Percentiles rank a stretch among this genome's conserved stretches.
These are phyloP conservation scores for Lenzites betulinus DNA, from an alignment of 768 basidiomycete species.

Conservation along the genomic window DNA sequence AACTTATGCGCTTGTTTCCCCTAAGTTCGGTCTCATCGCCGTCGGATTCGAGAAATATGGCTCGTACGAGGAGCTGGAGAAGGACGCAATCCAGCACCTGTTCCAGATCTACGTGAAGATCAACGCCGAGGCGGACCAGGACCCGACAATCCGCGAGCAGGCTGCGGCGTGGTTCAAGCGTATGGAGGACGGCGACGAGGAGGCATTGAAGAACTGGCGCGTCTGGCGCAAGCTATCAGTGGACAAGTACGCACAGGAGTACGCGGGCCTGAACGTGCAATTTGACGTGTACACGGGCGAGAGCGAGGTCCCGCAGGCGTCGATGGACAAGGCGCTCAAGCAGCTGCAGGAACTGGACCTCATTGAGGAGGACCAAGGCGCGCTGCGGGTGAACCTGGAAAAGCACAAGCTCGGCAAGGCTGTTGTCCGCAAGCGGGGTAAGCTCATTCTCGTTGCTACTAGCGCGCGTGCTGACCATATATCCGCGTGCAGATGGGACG, in stretches of 20 bases:
- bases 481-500: conserved; percentile 67
- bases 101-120: conserved; percentile 95
- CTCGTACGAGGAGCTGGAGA: conserved; percentile 75
- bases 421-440: conserved; percentile 84
- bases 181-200: conserved; percentile 92
- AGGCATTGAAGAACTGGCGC: conserved; percentile 84
- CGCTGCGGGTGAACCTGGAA: conserved; percentile 84
- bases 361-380: conserved; percentile 76
- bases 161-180: conserved; percentile 90
- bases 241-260: conserved; percentile 86
- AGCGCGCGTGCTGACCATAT: neutral
- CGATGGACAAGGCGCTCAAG: conserved; percentile 71
- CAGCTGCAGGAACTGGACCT: conserved; percentile 71
- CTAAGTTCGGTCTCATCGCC: conserved; percentile 83
- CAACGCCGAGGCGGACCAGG: conserved; percentile 77
- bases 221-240: conserved; percentile 92
- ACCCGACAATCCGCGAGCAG: conserved; percentile 70
- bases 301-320: conserved; percentile 72
- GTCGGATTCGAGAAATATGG: conserved; percentile 93
- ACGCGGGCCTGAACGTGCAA: conserved; percentile 83
- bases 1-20: neutral
- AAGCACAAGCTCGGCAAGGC: conserved; percentile 92
- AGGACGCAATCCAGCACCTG: conserved; percentile 92
- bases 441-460: conserved; percentile 16
- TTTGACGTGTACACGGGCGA: conserved; percentile 95